Evolutionary conservation across 1,284 basidiomycete genomes (phyloP), one percentile per base, ranked within the genome.

Genomic region (Boletus smithii): DNA sequence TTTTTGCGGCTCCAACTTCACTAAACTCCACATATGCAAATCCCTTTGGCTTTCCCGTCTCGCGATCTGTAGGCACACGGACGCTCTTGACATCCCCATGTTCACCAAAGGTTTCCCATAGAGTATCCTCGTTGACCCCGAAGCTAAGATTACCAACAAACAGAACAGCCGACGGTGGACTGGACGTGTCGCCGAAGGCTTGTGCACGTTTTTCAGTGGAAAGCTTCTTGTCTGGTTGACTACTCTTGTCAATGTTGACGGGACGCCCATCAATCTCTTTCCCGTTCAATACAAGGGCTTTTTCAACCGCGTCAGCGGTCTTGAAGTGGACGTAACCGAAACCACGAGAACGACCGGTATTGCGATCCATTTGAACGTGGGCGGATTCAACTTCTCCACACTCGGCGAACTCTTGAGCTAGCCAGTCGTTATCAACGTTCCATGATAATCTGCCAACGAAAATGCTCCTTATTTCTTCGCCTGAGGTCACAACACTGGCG

Each of bases 361-460:
- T 85, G 55, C 93, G 90, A 70, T 99, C 94, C 71, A 86, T 88
- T 71, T 94, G 88, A 53, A 99, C 94, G 26, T 83, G 85, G 13
- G 92, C 93, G 30, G 83, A 84, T 56, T 85, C 79, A 57, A 99
- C 83, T 69, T 94, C 88, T 52, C 95, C 95, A 63, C 85, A 95
- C 46, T 80, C 76, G 41, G 85, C 83, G 61, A 99, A 98, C 70
- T 97, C 95, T 69, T 85, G 80, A 45, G 85, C 82, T 56, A 99
- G 84, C 81, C 94, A 93, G 70, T 97, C 95, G 69, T 94, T 90
- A 77, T 98, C 95, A 58, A 99, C 87, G 68, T 93, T 94, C 94
- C 94, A 99, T 27, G 92, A 95, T 42, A 99, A 80, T 55, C 83
- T 83, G 46, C 95, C 95, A 58, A 99, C 92, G 65, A 95, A 99